Evolutionary conservation across 129 eudicot species (phyloP).

Genomic region (Solidago caesia): DNA sequence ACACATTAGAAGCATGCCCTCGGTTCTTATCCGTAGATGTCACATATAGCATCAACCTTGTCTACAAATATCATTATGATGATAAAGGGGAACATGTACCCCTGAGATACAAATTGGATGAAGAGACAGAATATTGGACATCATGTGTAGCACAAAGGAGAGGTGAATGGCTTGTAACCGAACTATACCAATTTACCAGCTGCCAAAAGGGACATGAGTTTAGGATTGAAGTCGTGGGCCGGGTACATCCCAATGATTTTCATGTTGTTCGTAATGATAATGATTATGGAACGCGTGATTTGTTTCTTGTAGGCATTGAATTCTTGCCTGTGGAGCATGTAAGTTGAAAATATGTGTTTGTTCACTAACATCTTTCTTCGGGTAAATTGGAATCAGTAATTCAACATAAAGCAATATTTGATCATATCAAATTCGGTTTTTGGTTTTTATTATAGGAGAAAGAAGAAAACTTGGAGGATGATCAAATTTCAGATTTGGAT

Average conservation of each 20-base stretch:
- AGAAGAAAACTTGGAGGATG: background rate
- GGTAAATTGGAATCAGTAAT: background rate
- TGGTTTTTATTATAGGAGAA: background rate
- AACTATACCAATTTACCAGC: background rate
- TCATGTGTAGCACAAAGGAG: background rate
- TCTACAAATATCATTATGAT: background rate
- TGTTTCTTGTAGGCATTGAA: background rate
- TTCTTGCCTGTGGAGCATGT: background rate
- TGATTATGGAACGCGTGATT: background rate
- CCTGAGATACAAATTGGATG: background rate
- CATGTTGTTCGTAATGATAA: background rate
- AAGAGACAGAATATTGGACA: background rate
- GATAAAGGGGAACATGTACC: background rate
- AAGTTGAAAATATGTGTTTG: background rate
- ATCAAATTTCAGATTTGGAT: background rate
- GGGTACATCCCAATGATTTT: background rate
- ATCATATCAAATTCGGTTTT: background rate
- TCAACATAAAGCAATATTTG: no score
- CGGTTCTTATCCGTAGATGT: background rate
- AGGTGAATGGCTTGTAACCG: background rate
- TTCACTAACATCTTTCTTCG: background rate
- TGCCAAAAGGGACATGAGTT: background rate
- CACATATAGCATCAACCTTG: background rate
- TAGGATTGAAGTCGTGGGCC: background rate
- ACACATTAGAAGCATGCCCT: background rate